Evolutionary conservation across 805 yeast genomes (phyloP), one percentile per base, ranked within the genome.

Genomic region (Debaryomyces hansenii): DNA sequence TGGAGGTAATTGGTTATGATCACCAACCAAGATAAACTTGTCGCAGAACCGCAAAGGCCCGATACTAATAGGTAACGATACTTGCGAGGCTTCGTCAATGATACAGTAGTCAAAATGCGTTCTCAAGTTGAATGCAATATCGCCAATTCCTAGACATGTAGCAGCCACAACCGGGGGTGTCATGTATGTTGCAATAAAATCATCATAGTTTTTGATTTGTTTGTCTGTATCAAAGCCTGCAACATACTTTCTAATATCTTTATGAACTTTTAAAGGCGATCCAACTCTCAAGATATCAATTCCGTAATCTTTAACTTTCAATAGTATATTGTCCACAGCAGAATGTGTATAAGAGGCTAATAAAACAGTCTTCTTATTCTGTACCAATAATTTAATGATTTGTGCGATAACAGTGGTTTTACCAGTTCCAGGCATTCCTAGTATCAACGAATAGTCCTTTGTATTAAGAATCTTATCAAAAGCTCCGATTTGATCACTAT

Each of bases 361-460:
- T 20, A 94, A 69, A 1, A 94, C 85, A 0, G 86, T 74, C 58
- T 87, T 87, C 1, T 80, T 82, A 40, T 76, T 74, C 1, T 67
- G 65, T 3, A 84, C 85, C 24, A 94, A 61, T 35, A 78, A 69
- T 47, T 78, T 74, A 37, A 91, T 84, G 14, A 94, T 57, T 39
- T 84, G 83, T 0, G 95, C 86, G 44, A 94, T 90, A 0, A 91
- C 87, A 0, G 98, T 59, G 2, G 73, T 65, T 44, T 70, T 72
- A 2, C 79, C 99, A 0, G 98, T 94, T 3, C 99, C 99, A 0
- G 99, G 99, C 99, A 94, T 94, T 0, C 99, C 99, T 49, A 92
- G 68, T 15, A 94, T 79, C 55, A 94, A 71, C 4, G 91, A 74
- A 59, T 88, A 94, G 60, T 91, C 96, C 44, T 82, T 62, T 0